A percentile compares a stretch with the other conserved stretches of the same genome.
Conservation (phyloP, 2,329 filamentous ascomycete genomes). For the Fusarium azukiicola region DNA sequence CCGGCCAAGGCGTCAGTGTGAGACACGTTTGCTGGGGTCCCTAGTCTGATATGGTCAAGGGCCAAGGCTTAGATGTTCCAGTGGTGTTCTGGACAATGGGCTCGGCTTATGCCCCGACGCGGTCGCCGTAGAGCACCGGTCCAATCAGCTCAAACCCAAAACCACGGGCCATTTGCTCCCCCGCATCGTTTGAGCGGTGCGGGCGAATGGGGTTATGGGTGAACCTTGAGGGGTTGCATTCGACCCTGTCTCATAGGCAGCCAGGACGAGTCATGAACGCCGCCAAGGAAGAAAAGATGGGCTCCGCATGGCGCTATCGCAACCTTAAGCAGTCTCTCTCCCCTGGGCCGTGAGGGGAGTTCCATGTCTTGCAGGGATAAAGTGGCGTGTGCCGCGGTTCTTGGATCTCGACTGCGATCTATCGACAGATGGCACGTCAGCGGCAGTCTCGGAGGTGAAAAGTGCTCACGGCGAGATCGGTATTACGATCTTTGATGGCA, state of each 20-base stretch:
- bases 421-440: slow-evolving; percentile 9
- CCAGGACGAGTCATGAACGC: slow-evolving; percentile 9
- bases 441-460: background rate
- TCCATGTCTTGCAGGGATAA: background rate
- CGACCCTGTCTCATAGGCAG: slow-evolving; percentile 4
- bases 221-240: background rate
- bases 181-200: slow-evolving; percentile 6
- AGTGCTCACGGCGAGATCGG: background rate
- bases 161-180: background rate
- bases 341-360: background rate
- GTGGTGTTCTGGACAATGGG: background rate
- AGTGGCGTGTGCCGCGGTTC: background rate
- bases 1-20: background rate
- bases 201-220: background rate
- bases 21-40: background rate
- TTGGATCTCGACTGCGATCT: slow-evolving; percentile 19
- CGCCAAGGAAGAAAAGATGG: background rate
- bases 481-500: background rate
- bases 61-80: background rate
- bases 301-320: slow-evolving; percentile 8
- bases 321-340: slow-evolving; percentile 15
- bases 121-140: slow-evolving; percentile 9
- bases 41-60: slow-evolving; percentile 11
- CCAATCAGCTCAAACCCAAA: background rate
- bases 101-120: slow-evolving; percentile 12